These are phyloP conservation scores for Cladosporium velox DNA, from an alignment of 2,329 filamentous ascomycete species.

Conservation along the genomic window DNA sequence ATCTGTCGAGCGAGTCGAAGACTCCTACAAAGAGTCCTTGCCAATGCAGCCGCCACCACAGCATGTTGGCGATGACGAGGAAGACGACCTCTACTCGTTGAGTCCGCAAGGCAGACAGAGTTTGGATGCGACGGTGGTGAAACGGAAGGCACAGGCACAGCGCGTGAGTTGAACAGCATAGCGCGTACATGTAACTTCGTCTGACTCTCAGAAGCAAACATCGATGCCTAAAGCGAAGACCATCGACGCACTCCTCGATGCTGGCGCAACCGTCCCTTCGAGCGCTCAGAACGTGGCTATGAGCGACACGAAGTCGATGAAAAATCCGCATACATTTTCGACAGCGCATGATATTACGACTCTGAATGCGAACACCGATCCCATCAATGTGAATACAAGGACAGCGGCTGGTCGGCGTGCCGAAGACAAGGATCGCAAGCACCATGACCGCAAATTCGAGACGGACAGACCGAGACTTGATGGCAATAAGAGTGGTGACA, in stretches of 20 bases:
- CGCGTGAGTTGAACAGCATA: not conserved
- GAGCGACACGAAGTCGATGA: not conserved
- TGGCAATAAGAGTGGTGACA: not conserved
- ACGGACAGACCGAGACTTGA: not conserved
- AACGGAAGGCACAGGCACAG: not conserved
- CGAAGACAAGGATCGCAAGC: not conserved
- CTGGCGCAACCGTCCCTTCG: slow-evolving; percentile 7
- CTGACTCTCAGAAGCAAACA: not conserved
- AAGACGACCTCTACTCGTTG: slow-evolving; percentile 26
- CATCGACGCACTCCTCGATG: slow-evolving; percentile 16
- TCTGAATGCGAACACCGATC: not conserved
- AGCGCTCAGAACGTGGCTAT: not conserved
- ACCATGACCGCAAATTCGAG: not conserved
- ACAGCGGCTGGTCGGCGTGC: not conserved
- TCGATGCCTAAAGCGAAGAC: slow-evolving; percentile 9
- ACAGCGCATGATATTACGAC: not conserved
- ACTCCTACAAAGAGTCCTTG: slow-evolving; percentile 20
- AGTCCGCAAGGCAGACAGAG: slow-evolving; percentile 24
- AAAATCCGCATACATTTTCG: too few relatives aligned
- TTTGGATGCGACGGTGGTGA: not conserved
- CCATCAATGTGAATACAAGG: not conserved
- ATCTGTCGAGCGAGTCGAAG: slow-evolving; percentile 21
- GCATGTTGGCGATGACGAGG: slow-evolving; percentile 17
- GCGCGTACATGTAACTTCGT: not conserved
- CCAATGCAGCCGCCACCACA: slow-evolving; percentile 1